Base-by-base conservation (phyloP, 495 filamentous ascomycete species). In the Penicillium ucsense region DNA sequence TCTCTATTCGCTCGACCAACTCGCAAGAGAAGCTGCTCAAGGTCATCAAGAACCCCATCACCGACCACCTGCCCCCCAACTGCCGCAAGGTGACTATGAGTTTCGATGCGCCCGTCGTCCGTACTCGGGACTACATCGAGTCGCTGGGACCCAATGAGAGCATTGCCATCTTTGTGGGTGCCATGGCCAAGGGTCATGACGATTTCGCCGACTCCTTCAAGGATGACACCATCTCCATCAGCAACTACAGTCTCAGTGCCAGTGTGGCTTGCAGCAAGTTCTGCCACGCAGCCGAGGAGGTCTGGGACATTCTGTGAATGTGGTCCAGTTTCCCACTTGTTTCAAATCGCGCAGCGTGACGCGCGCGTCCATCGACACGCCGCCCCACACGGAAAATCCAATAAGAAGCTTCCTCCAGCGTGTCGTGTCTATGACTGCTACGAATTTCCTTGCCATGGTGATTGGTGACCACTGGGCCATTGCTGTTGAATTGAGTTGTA, bases 181-280 rank as follows among this genome's bases (percentile, higher is more conserved):
- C 92, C 46, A 97, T 98, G 90, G 92, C 92, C 49, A 97, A 95
- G 69, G 92, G 92, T 6, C 74, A 81, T 30, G 92, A 98, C 62
- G 88, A 92, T 67, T 98, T 98, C 61, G 92, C 92, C 43, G 92
- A 98, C 61, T 73, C 77, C 35, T 89, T 83, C 71, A 92, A 96
- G 55, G 92, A 98, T 64, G 92, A 98, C 64, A 84, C 91, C 54
- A 96, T 98, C 70, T 85, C 87, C 55, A 95, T 98, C 69, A 96
- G 92, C 72, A 94, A 95, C 66, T 98, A 85, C 79, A 94, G 87
- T 66, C 76, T 98, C 39, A 94, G 87, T 59, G 92, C 92, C 40
- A 95, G 89, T 72, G 91, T 98, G 31, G 92, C 92, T 33, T 98
- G 92, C 74, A 94, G 89, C 74, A 97, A 96, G 68, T 96, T 98